These are phyloP conservation scores for Dactylella cylindrospora DNA, from an alignment of 2,329 filamentous ascomycete species.

Conservation along the genomic window DNA sequence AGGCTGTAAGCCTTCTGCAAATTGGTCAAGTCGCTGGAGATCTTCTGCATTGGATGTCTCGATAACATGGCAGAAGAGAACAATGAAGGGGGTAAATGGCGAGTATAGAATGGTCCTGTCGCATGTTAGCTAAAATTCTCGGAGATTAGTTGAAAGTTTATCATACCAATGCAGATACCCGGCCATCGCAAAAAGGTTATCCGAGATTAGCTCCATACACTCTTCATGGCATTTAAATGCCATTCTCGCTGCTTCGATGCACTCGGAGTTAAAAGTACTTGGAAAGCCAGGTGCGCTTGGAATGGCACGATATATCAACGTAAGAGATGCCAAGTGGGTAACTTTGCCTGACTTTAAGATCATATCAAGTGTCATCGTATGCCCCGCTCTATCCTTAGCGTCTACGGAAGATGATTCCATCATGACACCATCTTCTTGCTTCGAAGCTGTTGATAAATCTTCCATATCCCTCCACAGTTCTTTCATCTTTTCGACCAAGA, in stretches of 20 bases:
- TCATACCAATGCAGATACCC: conserved; percentile 39
- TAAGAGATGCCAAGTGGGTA: conserved; percentile 46
- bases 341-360: conserved; percentile 44
- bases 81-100: conserved; percentile 49
- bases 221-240: conserved; percentile 45
- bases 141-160: neutral
- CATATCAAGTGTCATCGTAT: conserved; percentile 40
- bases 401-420: neutral
- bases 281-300: conserved; percentile 32
- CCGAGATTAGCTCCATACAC: conserved; percentile 35
- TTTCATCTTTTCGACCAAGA: conserved; percentile 43
- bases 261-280: conserved; percentile 46
- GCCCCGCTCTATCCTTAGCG: neutral
- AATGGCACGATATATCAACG: conserved; percentile 49
- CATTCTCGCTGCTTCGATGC: conserved; percentile 46
- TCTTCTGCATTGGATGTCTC: conserved; percentile 60
- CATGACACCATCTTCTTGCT: neutral
- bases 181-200: conserved; percentile 13
- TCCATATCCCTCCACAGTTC: conserved; percentile 24
- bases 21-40: conserved; percentile 60
- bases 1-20: conserved; percentile 52
- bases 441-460: neutral
- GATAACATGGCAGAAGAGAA: conserved; percentile 49
- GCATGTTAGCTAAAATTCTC: neutral
- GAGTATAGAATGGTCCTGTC: conserved; percentile 44